Evolutionary conservation across 202 grass and related monocot species (phyloP), one percentile per base, ranked within the genome.

Genomic region (Carex arenaria): DNA sequence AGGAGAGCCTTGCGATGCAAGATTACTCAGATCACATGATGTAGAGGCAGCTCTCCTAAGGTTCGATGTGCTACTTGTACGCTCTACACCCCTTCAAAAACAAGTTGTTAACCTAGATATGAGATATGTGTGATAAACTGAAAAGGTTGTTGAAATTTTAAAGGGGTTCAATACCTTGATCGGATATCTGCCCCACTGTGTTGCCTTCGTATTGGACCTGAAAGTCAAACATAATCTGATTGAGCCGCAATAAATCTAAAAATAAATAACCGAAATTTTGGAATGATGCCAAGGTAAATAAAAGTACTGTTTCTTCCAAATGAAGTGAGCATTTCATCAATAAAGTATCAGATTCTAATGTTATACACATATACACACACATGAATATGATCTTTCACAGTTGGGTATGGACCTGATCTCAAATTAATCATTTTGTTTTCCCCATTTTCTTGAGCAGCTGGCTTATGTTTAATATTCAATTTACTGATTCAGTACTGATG

Each of bases 31-130:
- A 84, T 98, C 88, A 38, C 89, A 89, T 84, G 95, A 95, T 79
- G 86, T 84, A 80, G 95, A 93, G 52, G 88, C 89, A 90, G 93
- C 95, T 67, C 95, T 95, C 87, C 91, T 87, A 52, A 98, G 89
- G 67, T 84, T 95, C 26, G 89, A 71, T 30, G 86, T 72, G 83
- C 73, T 89, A n/a, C 54, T 86, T 20, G 67, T 79, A 82, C 85
- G 81, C 85, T 95, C 95, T 79, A 88, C 92, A 64, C 74, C 84
- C 85, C 93, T 95, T 15, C 85, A 71, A 11, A 64, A 6, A 62
- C 55, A 63, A 45, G 22, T 60, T 22, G 13, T 67, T 45, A 69
- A 53, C 84, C 84, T 26, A 67, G 61, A 30, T 84, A 36, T 51
- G 22, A 72, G 10, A 56, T 74, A 28, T 82, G 77, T 80, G 83